Conservation (phyloP, 805 yeast genomes). For the Lipomyces starkeyi region DNA sequence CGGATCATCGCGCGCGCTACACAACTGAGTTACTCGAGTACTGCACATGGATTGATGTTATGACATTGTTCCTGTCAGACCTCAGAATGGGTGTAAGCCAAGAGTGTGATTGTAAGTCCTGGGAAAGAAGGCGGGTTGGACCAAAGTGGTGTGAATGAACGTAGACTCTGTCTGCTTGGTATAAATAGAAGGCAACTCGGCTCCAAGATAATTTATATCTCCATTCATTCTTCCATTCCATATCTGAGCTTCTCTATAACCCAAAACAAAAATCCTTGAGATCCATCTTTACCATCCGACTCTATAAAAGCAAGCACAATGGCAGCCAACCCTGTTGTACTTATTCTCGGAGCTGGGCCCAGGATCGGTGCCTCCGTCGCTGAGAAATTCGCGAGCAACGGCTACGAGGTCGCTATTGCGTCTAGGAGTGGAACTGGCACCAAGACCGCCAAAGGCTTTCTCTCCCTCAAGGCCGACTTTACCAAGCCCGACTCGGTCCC, state of each 20-base stretch:
- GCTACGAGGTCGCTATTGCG: background rate
- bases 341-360: constrained; percentile 2
- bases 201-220: background rate
- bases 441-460: background rate
- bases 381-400: background rate
- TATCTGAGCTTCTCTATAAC: background rate
- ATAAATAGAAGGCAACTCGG: background rate
- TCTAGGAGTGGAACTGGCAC: constrained; percentile 1
- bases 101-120: background rate
- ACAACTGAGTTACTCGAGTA: background rate
- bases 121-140: background rate
- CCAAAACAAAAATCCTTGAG: background rate
- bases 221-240: background rate
- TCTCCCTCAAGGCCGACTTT: constrained; percentile 1
- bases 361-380: background rate
- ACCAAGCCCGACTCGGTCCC: background rate
- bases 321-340: background rate
- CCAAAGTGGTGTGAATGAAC: background rate
- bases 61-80: too few relatives aligned
- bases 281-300: constrained; percentile 1
- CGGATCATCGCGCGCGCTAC: background rate
- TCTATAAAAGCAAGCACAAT: background rate
- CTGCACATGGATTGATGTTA: background rate
- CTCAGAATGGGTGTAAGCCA: background rate
- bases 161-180: background rate